phyloP scores from a whole-genome alignment of 2,329 filamentous ascomycete genomes.

The Ascocoryne sarcoides region DNA sequence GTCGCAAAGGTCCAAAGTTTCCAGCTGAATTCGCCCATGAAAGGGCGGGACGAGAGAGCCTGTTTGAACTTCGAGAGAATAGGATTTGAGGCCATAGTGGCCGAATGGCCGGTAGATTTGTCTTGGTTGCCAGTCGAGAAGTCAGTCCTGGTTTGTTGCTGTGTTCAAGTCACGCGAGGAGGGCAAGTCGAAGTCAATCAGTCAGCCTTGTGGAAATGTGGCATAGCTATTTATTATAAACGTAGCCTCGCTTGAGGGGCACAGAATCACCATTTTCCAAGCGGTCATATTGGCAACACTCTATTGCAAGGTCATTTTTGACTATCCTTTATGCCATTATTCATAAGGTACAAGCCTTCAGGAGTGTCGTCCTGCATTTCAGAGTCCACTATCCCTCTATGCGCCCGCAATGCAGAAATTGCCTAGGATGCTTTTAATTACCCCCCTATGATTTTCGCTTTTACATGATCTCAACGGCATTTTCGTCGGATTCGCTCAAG shows the following conservation, averaged over 20 bases:
- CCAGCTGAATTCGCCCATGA: constrained; percentile 30
- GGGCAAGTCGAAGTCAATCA: too few relatives aligned
- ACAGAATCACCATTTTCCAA: neutral
- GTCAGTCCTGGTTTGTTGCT: too few relatives aligned
- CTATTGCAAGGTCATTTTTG: neutral
- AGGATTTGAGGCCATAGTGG: constrained; percentile 16
- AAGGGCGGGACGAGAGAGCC: constrained; percentile 5
- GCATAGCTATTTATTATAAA: too few relatives aligned
- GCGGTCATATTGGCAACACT: too few relatives aligned
- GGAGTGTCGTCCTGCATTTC: constrained; percentile 4
- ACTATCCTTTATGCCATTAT: neutral
- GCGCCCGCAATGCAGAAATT: constrained; percentile 26
- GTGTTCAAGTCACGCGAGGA: too few relatives aligned
- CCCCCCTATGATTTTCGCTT: constrained; percentile 11
- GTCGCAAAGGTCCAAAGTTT: constrained; percentile 45
- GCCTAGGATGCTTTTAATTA: constrained; percentile 23
- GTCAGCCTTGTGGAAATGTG: constrained; percentile 5
- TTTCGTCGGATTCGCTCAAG: constrained; percentile 90
- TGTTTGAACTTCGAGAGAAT: constrained; percentile 15
- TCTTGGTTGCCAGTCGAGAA: neutral
- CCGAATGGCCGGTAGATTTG: neutral
- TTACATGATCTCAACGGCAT: constrained; percentile 50
- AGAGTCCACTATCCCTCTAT: constrained; percentile 17
- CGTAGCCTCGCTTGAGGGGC: constrained; percentile 7
- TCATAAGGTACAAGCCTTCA: neutral